Evolutionary conservation across 805 yeast species (phyloP), one percentile per base, ranked within the genome.

Genomic region (Saccharomyces paradoxus): DNA sequence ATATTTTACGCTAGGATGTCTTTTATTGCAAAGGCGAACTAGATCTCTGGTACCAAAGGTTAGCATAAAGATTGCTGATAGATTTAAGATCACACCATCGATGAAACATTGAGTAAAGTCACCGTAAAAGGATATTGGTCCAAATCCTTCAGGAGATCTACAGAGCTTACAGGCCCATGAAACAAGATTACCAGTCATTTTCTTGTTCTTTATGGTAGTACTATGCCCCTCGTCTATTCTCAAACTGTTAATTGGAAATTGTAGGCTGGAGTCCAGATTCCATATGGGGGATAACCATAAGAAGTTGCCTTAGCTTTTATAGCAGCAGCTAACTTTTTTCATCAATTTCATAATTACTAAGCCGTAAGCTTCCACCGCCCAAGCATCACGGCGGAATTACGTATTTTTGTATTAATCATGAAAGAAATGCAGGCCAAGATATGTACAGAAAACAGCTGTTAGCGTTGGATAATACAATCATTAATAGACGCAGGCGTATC

Each of bases 21-120:
- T 63, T 30, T 50, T 57, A 6, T 53, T 64, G 17, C 59, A 58
- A 21, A 71, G 53, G 41, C 58, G 51, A 28, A 61, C 56, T n/a
- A 77, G 62, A 51, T 75, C 76, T 56, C 67, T 64, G 1, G 67
- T 44, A 4, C 84, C 85, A 32, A 73, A 62, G 0, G 74, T 21
- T 2, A 82, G 57, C 74, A 81, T 74, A 26, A 74, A 66, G 14
- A 75, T 32, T 13, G 80, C 78, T 0, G 77, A 58, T 1, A 67
- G 51, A 21, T 78, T 72, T 52, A 78, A 73, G 4, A 82, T 58
- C 0, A 72, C 69, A 28, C 86, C 86, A 59, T 81, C 81, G 17
- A 79, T 72, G 62, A 83, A 80, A 58, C 87, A 83, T 6, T 81
- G 81, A 1, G 87, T 78, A 51, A 83, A 73, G 60, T 83, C 89